Conservation (phyloP, 352 stramenopile genomes). For the Phytophthora sp. region DNA sequence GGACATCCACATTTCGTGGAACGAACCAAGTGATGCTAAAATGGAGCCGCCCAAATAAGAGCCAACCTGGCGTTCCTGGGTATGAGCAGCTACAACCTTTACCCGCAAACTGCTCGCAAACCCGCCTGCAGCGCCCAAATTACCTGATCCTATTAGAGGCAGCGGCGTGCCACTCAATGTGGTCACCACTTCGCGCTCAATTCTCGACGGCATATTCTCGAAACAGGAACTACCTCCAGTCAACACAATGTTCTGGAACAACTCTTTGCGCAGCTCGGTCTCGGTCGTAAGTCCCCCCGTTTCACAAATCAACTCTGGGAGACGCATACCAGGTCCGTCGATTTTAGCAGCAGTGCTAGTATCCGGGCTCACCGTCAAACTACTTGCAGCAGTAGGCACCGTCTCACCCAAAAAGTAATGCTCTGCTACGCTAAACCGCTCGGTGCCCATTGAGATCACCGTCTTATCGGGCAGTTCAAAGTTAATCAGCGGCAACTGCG, state of each 20-base stretch:
- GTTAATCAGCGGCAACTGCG: slow-evolving; percentile 58
- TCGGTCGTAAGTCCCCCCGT: slow-evolving; percentile 66
- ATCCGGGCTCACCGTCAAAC: not conserved
- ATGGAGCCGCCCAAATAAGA: slow-evolving; percentile 96
- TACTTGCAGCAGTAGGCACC: slow-evolving; percentile 13
- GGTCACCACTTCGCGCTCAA: slow-evolving; percentile 78
- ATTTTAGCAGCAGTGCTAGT: not conserved
- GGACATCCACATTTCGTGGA: slow-evolving; percentile 99
- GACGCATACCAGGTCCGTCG: slow-evolving; percentile 45
- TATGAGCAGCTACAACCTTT: slow-evolving; percentile 72
- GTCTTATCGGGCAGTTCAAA: slow-evolving; percentile 88
- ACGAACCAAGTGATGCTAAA: slow-evolving; percentile 96
- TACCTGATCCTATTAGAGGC: slow-evolving; percentile 29
- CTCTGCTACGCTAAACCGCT: slow-evolving; percentile 90
- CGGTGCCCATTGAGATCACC: slow-evolving; percentile 80
- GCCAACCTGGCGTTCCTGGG: slow-evolving; percentile 70
- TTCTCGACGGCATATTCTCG: slow-evolving; percentile 72
- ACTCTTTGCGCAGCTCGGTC: slow-evolving; percentile 76
- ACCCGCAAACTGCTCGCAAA: slow-evolving; percentile 61
- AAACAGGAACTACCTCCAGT: slow-evolving; percentile 84
- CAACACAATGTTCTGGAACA: slow-evolving; percentile 86
- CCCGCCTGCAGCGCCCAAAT: slow-evolving; percentile 12
- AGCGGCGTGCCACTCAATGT: slow-evolving; percentile 50
- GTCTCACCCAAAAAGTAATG: slow-evolving; percentile 75
- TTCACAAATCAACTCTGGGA: slow-evolving; percentile 74